These are phyloP conservation scores for Saccharomyces mikatae DNA, from an alignment of 805 yeast genomes.

Conservation along the genomic window DNA sequence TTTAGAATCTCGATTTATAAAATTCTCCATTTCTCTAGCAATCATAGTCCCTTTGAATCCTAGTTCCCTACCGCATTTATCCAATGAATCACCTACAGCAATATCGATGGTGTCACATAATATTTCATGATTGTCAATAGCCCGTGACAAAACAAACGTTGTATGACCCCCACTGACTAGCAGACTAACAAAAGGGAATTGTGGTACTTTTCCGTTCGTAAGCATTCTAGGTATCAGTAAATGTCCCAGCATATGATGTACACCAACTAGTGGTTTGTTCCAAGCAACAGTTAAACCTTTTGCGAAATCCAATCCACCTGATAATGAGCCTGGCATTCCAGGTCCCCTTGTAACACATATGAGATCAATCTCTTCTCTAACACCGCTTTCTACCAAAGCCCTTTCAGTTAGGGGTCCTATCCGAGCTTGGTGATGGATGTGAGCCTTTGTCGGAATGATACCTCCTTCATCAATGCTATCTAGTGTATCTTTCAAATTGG, in stretches of 20 bases:
- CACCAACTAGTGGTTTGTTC: slow-evolving; percentile 74
- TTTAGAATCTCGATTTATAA: slow-evolving; percentile 25
- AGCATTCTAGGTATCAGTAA: slow-evolving; percentile 55
- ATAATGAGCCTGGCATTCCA: slow-evolving; percentile 86
- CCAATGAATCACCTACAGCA: slow-evolving; percentile 90
- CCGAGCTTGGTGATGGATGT: slow-evolving; percentile 60
- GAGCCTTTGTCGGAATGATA: slow-evolving; percentile 78
- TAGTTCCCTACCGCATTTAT: slow-evolving; percentile 81
- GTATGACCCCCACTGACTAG: slow-evolving; percentile 94
- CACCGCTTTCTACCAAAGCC: slow-evolving; percentile 28
- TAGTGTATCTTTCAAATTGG: slow-evolving; percentile 57
- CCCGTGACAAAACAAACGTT: slow-evolving; percentile 61
- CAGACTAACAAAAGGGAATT: slow-evolving; percentile 65
- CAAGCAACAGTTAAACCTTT: slow-evolving; percentile 79
- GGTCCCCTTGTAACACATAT: slow-evolving; percentile 93
- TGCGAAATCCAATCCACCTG: slow-evolving; percentile 76
- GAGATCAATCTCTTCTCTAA: slow-evolving; percentile 37
- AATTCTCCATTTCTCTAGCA: slow-evolving; percentile 71
- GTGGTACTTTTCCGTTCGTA: slow-evolving; percentile 37
- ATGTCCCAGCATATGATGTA: slow-evolving; percentile 95
- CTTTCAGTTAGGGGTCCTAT: slow-evolving; percentile 45
- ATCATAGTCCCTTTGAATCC: slow-evolving; percentile 79
- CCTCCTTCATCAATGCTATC: slow-evolving; percentile 69
- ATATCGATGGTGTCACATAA: slow-evolving; percentile 72
- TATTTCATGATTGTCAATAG: slow-evolving; percentile 60